A percentile compares a stretch with the other conserved stretches of the same genome.
Evolutionary conservation across 2,329 filamentous ascomycete genomes (phyloP).

Genomic region (Pseudogymnoascus sp.): DNA sequence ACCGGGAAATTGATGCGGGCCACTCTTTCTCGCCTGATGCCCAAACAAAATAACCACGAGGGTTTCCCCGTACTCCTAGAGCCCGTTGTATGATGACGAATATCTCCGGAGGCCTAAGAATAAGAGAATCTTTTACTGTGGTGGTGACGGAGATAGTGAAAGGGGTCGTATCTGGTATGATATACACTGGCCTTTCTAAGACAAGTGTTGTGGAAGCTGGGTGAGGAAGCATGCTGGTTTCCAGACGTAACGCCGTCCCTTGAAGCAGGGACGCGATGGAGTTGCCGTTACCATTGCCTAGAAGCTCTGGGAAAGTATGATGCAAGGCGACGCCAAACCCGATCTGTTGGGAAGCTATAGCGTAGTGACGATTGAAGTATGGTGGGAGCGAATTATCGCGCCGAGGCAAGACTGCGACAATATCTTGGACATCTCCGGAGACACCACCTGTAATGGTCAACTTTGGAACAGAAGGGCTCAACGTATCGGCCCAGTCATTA

Average conservation of each 20-base stretch:
- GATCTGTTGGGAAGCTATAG: background rate
- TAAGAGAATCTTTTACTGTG: background rate
- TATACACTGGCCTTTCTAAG: background rate
- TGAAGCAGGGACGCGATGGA: constrained; percentile 18
- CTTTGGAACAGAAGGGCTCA: background rate
- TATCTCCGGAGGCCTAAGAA: background rate
- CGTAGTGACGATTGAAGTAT: background rate
- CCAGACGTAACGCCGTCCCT: background rate
- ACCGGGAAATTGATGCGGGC: background rate
- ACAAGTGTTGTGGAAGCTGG: background rate
- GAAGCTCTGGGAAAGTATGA: constrained; percentile 25
- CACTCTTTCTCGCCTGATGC: background rate
- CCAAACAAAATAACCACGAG: background rate
- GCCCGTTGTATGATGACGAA: background rate
- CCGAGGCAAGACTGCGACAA: background rate
- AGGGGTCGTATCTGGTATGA: background rate
- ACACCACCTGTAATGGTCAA: constrained; percentile 11
- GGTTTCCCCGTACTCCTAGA: background rate
- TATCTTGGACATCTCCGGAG: constrained; percentile 1
- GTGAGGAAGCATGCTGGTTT: constrained; percentile 3
- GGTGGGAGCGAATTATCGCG: background rate
- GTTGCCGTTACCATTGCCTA: constrained; percentile 19
- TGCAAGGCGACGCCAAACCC: background rate
- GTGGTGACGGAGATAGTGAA: background rate
- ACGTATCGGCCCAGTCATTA: background rate